A percentile compares a stretch with the other conserved stretches of the same genome.
phyloP scores from a whole-genome alignment of 257 asterid species.

The Agastache rugosa region DNA sequence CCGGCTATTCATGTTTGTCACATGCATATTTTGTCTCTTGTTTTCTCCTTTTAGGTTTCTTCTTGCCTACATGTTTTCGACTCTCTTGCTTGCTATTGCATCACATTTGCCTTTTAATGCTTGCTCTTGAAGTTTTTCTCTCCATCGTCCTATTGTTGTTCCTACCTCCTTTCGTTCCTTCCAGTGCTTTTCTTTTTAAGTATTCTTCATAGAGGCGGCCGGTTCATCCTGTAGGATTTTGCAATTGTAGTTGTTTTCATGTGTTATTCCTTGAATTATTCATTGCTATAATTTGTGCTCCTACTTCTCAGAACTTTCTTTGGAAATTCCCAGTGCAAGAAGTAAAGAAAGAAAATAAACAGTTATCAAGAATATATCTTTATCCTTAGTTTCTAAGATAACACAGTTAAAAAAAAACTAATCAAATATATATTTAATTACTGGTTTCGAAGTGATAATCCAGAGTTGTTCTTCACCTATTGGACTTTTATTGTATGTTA shows the following conservation, averaged over 20 bases:
- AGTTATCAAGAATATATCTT: neutral
- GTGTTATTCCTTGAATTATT: neutral
- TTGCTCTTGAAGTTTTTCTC: neutral
- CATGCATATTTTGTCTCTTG: constrained; percentile 10
- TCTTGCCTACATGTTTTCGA: neutral
- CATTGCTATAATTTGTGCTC: neutral
- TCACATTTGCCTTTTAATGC: neutral
- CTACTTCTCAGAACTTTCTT: neutral
- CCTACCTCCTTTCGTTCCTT: neutral
- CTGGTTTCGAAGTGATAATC: neutral
- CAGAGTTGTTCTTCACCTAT: neutral
- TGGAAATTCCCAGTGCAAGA: neutral
- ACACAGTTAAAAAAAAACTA: neutral
- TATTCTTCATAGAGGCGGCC: neutral
- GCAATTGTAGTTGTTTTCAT: neutral
- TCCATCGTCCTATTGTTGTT: neutral
- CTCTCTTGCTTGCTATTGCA: neutral
- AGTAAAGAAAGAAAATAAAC: neutral
- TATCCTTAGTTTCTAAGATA: neutral
- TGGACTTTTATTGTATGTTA: neutral
- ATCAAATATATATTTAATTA: neutral
- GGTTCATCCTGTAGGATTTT: neutral
- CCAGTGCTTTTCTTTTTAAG: neutral
- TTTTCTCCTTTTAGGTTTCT: neutral
- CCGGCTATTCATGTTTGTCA: neutral